Base-by-base conservation (phyloP, 1,284 basidiomycete species). In the Fereydounia khargensis region DNA sequence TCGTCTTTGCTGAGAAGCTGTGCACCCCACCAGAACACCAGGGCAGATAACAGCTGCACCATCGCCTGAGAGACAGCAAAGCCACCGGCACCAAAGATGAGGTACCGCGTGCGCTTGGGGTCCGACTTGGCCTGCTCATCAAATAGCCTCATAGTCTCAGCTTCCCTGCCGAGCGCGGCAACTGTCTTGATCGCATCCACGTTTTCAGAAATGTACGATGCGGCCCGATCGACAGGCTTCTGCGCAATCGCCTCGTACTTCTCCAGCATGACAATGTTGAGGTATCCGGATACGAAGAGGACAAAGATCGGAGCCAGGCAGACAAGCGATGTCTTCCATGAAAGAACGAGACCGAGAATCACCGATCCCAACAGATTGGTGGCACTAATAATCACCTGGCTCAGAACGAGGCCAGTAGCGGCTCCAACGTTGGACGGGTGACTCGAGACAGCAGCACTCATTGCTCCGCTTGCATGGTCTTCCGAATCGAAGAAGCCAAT, bases 111-210 rank as follows among this genome's bases (percentile, higher is more conserved):
- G 50, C 53, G 57, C 30, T 55, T 66, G 19, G 47, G 44, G 24
- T 55, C 53, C 13, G 49, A 50, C 19, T 48, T 38, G 35, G 70
- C 54, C 7, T 60, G 42, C 13, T 51, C 42, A n/a, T 66, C 65
- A 43, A 76, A 76, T 6, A 57, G 43, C 4, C 65, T 47, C 49
- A 78, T 48, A 11, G 70, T 60, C 14, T 73, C 70, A 0, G 42
- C 55, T 47, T 80, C 78, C 19, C 78, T 60, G 7, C 78, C 77
- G 7, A 79, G 65, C 1, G 79, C 73, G 4, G 76, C 69, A 8
- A 79, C 75, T 0, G 77, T 76, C 51, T 72, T 65, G 34, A 79
- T 76, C 5, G 75, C 73, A 39, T 79, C 78, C 19, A 78, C 74
- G 11, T 76, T 62, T 42, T 80, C 79, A n/a, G 71, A 63, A 10